These are phyloP conservation scores for Tetracentron sinense DNA, from an alignment of 164 flowering plant genomes.

Conservation along the genomic window DNA sequence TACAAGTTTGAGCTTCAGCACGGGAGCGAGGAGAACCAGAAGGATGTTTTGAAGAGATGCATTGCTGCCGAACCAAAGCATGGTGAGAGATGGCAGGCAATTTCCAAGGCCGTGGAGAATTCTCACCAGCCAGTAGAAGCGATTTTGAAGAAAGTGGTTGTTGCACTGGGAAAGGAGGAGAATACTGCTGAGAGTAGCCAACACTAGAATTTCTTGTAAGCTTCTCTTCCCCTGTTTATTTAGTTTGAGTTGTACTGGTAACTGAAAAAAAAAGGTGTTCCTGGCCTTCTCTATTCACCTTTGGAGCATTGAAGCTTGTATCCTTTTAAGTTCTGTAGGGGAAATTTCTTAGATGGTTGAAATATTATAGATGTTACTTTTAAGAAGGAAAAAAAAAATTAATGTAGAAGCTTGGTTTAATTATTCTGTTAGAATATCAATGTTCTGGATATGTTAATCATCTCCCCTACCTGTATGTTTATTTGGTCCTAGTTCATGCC, in stretches of 20 bases:
- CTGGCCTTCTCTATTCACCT: background rate
- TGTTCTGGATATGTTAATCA: no score
- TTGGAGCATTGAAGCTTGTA: background rate
- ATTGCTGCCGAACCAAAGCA: conserved; percentile 81
- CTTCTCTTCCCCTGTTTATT: no score
- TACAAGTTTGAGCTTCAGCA: conserved; percentile 87
- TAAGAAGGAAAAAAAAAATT: no score
- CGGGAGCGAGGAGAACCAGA: conserved; percentile 71
- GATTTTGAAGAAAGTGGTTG: conserved; percentile 79
- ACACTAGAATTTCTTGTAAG: conserved; percentile 16
- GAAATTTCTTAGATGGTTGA: no score
- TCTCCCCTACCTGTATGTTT: no score
- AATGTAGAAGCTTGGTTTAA: no score
- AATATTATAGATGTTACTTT: no score
- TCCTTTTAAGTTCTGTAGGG: no score
- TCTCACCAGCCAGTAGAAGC: conserved; percentile 79
- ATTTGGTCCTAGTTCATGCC: no score
- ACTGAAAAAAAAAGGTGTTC: background rate
- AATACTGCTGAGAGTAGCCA: conserved; percentile 44
- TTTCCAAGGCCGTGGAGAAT: conserved; percentile 88
- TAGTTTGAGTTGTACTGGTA: background rate
- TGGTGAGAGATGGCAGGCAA: conserved; percentile 77
- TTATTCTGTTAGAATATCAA: no score
- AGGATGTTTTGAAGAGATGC: conserved; percentile 71
- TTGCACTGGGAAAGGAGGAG: conserved; percentile 74